Conservation (phyloP, 305 asterid genomes). For the Solanum hybrid region DNA sequence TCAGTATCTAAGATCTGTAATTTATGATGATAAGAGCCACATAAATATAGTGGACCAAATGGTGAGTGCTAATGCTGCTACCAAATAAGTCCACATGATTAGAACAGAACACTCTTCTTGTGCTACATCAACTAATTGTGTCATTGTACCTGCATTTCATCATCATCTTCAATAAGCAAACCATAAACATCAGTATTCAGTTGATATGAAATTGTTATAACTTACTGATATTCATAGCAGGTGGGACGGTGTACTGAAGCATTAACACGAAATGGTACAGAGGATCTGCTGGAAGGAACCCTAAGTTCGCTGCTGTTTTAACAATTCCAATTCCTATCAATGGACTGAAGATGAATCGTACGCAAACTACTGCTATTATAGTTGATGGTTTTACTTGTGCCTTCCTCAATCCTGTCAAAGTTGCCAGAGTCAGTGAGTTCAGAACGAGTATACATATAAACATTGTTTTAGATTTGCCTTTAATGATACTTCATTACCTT, state of each 20-base stretch:
- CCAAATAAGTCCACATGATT: constrained; percentile 71
- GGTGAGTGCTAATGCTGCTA: constrained; percentile 67
- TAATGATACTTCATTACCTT: constrained; percentile 31
- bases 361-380: constrained; percentile 38
- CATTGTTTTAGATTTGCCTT: neutral
- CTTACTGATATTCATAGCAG: constrained; percentile 77
- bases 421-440: neutral
- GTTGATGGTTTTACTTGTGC: constrained; percentile 31
- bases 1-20: neutral
- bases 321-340: constrained; percentile 54
- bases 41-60: constrained; percentile 81
- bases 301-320: constrained; percentile 42
- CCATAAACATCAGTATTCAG: neutral
- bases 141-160: constrained; percentile 61
- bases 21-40: constrained; percentile 52
- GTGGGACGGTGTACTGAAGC: constrained; percentile 77
- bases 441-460: neutral
- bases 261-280: constrained; percentile 68
- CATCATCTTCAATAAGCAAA: neutral
- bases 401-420: constrained; percentile 50
- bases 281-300: constrained; percentile 76
- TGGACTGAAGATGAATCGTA: constrained; percentile 61
- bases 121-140: constrained; percentile 75
- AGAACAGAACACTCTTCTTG: constrained; percentile 80
- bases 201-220: neutral